Conservation (phyloP, 2,329 filamentous ascomycete genomes). For the Trichoderma sp. region DNA sequence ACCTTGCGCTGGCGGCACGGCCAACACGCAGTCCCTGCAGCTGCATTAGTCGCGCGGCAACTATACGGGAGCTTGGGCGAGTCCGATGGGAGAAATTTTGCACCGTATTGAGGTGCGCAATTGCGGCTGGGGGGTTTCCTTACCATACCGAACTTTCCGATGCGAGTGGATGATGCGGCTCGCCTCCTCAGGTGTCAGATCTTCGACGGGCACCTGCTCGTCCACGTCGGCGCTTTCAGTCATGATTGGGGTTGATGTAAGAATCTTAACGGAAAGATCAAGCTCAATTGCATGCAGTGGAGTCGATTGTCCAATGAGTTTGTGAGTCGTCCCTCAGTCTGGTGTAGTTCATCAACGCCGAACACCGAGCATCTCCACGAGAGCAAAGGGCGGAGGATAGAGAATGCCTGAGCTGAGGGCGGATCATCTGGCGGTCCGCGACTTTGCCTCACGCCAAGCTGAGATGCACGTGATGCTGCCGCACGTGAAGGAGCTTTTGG, state of each 20-base stretch:
- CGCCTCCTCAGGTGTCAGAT: constrained; percentile 67
- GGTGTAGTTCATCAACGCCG: constrained; percentile 38
- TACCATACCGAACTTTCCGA: constrained; percentile 70
- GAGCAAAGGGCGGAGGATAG: constrained; percentile 2
- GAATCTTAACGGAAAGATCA: not conserved
- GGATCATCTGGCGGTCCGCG: constrained; percentile 26
- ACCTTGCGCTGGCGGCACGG: constrained; percentile 70
- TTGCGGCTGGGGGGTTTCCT: constrained; percentile 16
- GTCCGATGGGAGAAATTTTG: not conserved
- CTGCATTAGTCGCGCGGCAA: constrained; percentile 11
- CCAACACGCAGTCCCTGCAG: constrained; percentile 65
- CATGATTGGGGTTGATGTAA: constrained; percentile 42
- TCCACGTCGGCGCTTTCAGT: constrained; percentile 49
- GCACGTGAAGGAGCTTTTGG: not conserved
- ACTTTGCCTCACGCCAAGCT: not conserved
- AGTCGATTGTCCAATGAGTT: constrained; percentile 25
- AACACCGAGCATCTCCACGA: constrained; percentile 42
- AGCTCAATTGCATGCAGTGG: constrained; percentile 13
- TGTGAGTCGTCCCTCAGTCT: not conserved
- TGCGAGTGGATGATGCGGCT: constrained; percentile 71
- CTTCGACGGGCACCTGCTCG: constrained; percentile 54
- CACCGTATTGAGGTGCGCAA: not conserved
- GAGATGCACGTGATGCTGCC: not conserved
- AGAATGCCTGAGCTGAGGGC: not conserved
- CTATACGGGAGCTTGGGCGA: constrained; percentile 3